A percentile compares a stretch with the other conserved stretches of the same genome.
Conservation (phyloP, 1,284 basidiomycete genomes). For the Ustilago esculenta region DNA sequence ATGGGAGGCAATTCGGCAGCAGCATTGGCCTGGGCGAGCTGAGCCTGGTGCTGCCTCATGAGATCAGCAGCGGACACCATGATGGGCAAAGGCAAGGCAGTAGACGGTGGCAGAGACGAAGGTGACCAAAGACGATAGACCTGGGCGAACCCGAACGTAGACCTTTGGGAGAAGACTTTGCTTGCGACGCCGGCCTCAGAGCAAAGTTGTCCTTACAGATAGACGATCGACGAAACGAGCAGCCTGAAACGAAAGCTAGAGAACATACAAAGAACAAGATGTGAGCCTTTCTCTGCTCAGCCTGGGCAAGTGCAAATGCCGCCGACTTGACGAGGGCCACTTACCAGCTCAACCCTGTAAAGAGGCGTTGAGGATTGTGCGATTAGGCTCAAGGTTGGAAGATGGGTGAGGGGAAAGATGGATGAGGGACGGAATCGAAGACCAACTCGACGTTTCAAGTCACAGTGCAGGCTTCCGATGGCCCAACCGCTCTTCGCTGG, state of each 20-base stretch:
- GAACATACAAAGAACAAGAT: neutral
- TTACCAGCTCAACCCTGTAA: conserved; percentile 4
- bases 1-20: conserved; percentile 47
- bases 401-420: too few species aligned
- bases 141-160: conserved; percentile 25
- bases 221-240: neutral
- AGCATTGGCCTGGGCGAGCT: conserved; percentile 31
- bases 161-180: conserved; percentile 1
- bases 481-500: too few species aligned
- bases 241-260: neutral
- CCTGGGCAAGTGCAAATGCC: too few species aligned
- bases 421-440: too few species aligned
- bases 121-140: conserved; percentile 44
- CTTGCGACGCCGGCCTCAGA: conserved; percentile 3
- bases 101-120: conserved; percentile 40
- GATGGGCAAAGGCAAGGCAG: conserved; percentile 20
- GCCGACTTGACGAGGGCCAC: too few species aligned
- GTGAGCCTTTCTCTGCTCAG: too few species aligned
- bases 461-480: too few species aligned
- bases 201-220: too few species aligned
- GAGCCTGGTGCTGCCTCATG: conserved; percentile 52
- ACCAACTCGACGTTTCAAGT: too few species aligned
- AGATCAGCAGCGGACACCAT: conserved; percentile 63
- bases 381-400: conserved; percentile 3
- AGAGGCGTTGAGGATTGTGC: neutral